Evolutionary conservation across 2,329 filamentous ascomycete genomes (phyloP), one percentile per base, ranked within the genome.

Genomic region (Trichoderma pleuroti): DNA sequence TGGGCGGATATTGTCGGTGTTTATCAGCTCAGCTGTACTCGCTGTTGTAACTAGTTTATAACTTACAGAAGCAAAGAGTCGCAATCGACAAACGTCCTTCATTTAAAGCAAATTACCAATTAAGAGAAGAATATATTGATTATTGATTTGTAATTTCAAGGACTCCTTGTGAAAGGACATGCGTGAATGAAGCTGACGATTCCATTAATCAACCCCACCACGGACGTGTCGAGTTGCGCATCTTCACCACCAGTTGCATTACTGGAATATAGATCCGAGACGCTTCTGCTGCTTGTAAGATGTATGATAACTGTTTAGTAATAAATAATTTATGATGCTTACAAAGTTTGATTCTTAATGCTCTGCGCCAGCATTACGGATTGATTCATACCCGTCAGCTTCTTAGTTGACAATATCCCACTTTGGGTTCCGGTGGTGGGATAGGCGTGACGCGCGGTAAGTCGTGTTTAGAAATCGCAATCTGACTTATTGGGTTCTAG

Each of bases 1-100:
- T 52, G 7, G 26, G 66, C 66, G 66, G 54, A 28, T 68, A 68
- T 21, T 61, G 21, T 68, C 66, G 66, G 66, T 26, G 56, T 39
- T 34, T 34, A 18, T 21, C 3, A 49, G n/a, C 8, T 42, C 39
- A 42, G 21, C 11, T 24, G 7, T 52, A n/a, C 4, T 52, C 46
- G n/a, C 2, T 21, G 11, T 14, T 52, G 21, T 24, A 24, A 24
- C 46, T 14, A 5, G 5, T 9, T 21, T 49, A 49, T 21, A 52
- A 52, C 10, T 49, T 49, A 24, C 1, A 52, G 46, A 52, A 24
- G 6, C 11, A 2, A 21, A 52, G 21, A 14, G 0, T 24, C 46
- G 46, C 21, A 52, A 52, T 52, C 11, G 46, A 52, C 1, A 24
- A 24, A 52, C n/a, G 46, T 52, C n/a, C 14, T 24, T 14, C 11